phyloP scores from a whole-genome alignment of 768 basidiomycete species.

The Suillus lakei region DNA sequence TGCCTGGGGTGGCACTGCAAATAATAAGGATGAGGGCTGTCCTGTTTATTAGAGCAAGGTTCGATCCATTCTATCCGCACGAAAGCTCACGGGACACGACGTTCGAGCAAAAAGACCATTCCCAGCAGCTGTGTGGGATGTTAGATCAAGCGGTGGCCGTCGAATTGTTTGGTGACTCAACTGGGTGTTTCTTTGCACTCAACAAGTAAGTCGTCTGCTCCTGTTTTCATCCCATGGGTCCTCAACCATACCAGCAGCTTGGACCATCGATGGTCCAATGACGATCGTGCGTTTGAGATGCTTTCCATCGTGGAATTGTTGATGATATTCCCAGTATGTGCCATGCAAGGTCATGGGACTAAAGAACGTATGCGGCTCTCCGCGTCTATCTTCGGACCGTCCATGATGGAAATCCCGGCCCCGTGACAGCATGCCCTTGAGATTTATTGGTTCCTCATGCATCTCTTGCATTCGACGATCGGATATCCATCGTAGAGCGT shows the following conservation, averaged over 20 bases:
- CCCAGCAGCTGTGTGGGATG: constrained; percentile 54
- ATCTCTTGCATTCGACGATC: neutral
- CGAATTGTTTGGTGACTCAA: constrained; percentile 3
- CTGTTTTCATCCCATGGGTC: constrained; percentile 49
- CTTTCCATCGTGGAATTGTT: constrained; percentile 10
- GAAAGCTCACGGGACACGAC: constrained; percentile 45
- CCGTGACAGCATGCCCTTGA: constrained; percentile 1
- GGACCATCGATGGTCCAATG: constrained; percentile 42
- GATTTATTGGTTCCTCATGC: constrained; percentile 7
- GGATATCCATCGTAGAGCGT: constrained; percentile 6
- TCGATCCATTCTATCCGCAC: neutral
- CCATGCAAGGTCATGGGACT: constrained; percentile 14
- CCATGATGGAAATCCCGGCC: constrained; percentile 6
- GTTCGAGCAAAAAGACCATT: constrained; percentile 67
- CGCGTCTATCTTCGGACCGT: constrained; percentile 11
- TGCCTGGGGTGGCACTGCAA: constrained; percentile 71
- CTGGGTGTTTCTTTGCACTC: constrained; percentile 54
- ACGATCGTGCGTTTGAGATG: constrained; percentile 7
- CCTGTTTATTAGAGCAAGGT: constrained; percentile 15
- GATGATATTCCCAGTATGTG: neutral
- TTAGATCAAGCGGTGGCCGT: neutral
- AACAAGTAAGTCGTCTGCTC: constrained; percentile 44
- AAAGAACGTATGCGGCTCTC: constrained; percentile 13
- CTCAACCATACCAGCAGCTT: constrained; percentile 58
- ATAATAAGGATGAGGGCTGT: constrained; percentile 59